A percentile compares a stretch with the other conserved stretches of the same genome.
These are phyloP conservation scores for Apiotrichum gamsii DNA, from an alignment of 1,284 basidiomycete species.

Conservation along the genomic window DNA sequence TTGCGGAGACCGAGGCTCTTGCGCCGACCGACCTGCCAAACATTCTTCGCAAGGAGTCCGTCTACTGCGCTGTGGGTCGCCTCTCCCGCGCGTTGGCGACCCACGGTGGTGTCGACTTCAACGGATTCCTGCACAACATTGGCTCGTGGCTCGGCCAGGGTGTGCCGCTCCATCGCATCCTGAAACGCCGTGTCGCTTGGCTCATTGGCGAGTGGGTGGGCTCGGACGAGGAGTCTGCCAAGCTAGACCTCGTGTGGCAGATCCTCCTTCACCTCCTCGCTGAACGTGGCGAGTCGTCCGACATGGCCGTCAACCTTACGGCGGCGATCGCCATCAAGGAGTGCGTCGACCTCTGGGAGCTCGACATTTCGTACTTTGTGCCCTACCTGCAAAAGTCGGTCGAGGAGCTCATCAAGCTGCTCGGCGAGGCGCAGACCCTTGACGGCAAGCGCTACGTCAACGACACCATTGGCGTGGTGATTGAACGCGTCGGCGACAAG, in stretches of 20 bases:
- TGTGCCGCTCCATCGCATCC: constrained; percentile 59
- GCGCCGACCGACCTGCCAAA: constrained; percentile 55
- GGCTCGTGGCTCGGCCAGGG: constrained; percentile 35
- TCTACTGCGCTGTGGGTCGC: constrained; percentile 81
- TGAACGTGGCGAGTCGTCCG: constrained; percentile 62
- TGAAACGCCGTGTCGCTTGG: constrained; percentile 86
- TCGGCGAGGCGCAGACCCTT: constrained; percentile 66
- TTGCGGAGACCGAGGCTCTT: constrained; percentile 52
- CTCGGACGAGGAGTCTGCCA: constrained; percentile 57
- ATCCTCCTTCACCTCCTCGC: constrained; percentile 66
- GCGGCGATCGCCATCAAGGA: constrained; percentile 68
- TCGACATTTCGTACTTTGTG: constrained; percentile 40
- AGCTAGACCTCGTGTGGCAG: constrained; percentile 66
- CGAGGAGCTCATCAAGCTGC: constrained; percentile 50
- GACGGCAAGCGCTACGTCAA: constrained; percentile 72
- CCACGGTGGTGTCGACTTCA: constrained; percentile 39
- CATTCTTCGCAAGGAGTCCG: constrained; percentile 72
- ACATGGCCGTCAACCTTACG: constrained; percentile 73
- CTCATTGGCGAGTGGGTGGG: constrained; percentile 76
- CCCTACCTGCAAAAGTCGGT: constrained; percentile 41
- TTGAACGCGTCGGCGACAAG: constrained; percentile 61
- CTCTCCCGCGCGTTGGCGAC: constrained; percentile 59
- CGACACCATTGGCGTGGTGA: constrained; percentile 62
- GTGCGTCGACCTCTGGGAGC: constrained; percentile 58
- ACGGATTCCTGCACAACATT: constrained; percentile 28